A percentile compares a stretch with the other conserved stretches of the same genome.
phyloP scores from a whole-genome alignment of 257 asterid genomes.

The Solanum microdontum region DNA sequence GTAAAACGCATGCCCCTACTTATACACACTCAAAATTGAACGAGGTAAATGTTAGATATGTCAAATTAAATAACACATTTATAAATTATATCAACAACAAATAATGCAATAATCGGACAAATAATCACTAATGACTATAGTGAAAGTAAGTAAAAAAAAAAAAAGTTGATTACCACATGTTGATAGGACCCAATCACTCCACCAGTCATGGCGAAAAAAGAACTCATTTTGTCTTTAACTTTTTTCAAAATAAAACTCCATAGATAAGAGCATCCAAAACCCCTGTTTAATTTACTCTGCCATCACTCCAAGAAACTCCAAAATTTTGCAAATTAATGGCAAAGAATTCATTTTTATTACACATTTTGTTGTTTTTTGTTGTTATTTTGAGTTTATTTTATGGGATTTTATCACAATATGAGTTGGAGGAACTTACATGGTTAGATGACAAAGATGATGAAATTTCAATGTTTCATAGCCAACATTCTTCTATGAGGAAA shows the following conservation, averaged over 20 bases:
- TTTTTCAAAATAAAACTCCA: neutral
- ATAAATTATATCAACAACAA: neutral
- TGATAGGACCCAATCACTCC: slow-evolving; percentile 23
- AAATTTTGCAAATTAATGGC: slow-evolving; percentile 17
- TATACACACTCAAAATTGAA: neutral
- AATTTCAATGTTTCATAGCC: slow-evolving; percentile 33
- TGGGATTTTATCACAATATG: slow-evolving; percentile 21
- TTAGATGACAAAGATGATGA: slow-evolving; percentile 46
- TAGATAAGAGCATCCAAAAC: neutral
- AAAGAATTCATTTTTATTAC: slow-evolving; percentile 2
- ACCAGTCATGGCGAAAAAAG: slow-evolving; percentile 43
- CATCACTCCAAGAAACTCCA: neutral
- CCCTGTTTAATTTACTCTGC: neutral
- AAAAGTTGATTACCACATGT: slow-evolving; percentile 1
- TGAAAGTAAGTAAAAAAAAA: neutral
- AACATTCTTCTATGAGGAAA: slow-evolving; percentile 34
- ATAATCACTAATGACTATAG: neutral
- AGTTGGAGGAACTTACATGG: slow-evolving; percentile 49
- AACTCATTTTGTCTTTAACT: slow-evolving; percentile 6
- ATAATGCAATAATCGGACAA: neutral
- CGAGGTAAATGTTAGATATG: neutral
- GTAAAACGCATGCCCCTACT: rapidly evolving
- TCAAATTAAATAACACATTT: neutral
- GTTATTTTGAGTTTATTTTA: neutral
- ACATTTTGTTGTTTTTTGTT: slow-evolving; percentile 8